A percentile compares a stretch with the other conserved stretches of the same genome.
phyloP scores from a whole-genome alignment of 169 alveolate species.

The Eimeria acervulina region DNA sequence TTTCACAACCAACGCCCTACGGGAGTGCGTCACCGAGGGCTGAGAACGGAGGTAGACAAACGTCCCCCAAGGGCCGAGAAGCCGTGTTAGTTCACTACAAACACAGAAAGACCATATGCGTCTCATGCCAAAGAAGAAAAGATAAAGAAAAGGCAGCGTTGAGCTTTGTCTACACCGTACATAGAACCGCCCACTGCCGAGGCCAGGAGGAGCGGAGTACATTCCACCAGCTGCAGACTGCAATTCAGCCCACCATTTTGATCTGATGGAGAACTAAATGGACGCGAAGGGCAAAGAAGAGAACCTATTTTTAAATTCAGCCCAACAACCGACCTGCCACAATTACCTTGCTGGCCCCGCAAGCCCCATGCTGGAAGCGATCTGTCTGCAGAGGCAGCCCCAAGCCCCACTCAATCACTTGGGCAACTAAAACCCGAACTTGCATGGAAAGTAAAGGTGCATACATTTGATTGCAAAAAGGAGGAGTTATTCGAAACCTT shows the following conservation, averaged over 20 bases:
- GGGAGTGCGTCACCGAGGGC: neutral
- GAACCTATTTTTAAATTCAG: neutral
- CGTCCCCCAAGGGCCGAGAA: neutral
- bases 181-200: neutral
- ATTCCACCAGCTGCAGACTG: neutral
- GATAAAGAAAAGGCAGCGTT: neutral
- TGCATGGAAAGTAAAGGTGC: neutral
- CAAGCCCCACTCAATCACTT: neutral
- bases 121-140: neutral
- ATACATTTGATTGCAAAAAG: neutral
- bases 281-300: constrained; percentile 48
- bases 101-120: neutral
- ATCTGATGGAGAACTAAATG: neutral
- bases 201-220: constrained; percentile 18
- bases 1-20: neutral
- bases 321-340: neutral
- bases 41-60: neutral
- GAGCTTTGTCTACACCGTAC: neutral
- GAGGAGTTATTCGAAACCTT: neutral
- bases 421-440: neutral
- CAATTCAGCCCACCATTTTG: constrained; percentile 52
- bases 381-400: constrained; percentile 67
- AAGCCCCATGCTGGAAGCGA: neutral
- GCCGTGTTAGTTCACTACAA: neutral
- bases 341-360: constrained; percentile 61